Conservation (phyloP, 2,329 filamentous ascomycete genomes). For the Aspergillus costaricaensis region DNA sequence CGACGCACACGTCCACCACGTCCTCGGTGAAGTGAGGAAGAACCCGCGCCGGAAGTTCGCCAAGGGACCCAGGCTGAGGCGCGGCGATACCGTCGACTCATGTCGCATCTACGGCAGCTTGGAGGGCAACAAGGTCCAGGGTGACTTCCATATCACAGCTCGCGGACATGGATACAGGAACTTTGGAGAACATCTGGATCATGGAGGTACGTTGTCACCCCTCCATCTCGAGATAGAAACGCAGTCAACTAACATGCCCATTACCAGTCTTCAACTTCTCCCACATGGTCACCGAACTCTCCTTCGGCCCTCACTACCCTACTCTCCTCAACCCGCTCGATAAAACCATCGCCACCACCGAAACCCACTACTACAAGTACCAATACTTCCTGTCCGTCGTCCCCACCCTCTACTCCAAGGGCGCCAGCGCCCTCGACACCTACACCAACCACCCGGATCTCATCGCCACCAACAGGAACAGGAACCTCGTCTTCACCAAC, state of each 20-base stretch:
- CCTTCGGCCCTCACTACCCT: slow-evolving; percentile 96
- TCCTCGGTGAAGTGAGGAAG: slow-evolving; percentile 70
- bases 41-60: slow-evolving; percentile 66
- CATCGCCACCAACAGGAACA: slow-evolving; percentile 36
- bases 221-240: neutral
- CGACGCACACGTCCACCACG: slow-evolving; percentile 89
- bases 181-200: slow-evolving; percentile 76
- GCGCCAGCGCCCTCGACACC: slow-evolving; percentile 44
- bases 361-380: slow-evolving; percentile 84
- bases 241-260: slow-evolving; percentile 9
- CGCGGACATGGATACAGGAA: slow-evolving; percentile 93
- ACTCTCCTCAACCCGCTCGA: slow-evolving; percentile 92
- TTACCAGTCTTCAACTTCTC: slow-evolving; percentile 88
- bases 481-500: slow-evolving; percentile 79
- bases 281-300: slow-evolving; percentile 92
- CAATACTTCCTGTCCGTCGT: slow-evolving; percentile 97
- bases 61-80: slow-evolving; percentile 70
- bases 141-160: slow-evolving; percentile 96
- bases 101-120: slow-evolving; percentile 89
- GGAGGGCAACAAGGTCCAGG: slow-evolving; percentile 94
- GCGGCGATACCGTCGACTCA: slow-evolving; percentile 63
- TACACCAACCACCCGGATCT: slow-evolving; percentile 38
- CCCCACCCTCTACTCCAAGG: slow-evolving; percentile 84
- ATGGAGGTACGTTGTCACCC: slow-evolving; percentile 61
- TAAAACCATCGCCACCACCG: slow-evolving; percentile 77